These are phyloP conservation scores for Cladorrhinum samala DNA, from an alignment of 495 filamentous ascomycete genomes.

Conservation along the genomic window DNA sequence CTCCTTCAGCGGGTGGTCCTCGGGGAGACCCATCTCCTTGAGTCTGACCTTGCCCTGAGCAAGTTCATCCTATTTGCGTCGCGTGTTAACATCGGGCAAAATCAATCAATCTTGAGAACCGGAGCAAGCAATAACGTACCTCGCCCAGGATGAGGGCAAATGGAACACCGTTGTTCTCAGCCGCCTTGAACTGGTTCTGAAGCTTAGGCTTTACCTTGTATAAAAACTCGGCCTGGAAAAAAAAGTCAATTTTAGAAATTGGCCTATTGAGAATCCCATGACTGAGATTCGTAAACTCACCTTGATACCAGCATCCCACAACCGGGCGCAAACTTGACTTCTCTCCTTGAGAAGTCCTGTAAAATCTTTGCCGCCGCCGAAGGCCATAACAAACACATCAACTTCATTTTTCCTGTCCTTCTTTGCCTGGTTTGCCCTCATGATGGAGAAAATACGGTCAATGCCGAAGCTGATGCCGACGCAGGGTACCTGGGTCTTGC, in stretches of 20 bases:
- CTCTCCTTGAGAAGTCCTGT: slow-evolving; percentile 74
- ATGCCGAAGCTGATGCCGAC: slow-evolving; percentile 94
- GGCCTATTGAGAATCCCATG: background rate
- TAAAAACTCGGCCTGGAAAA: slow-evolving; percentile 70
- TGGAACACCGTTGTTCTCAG: slow-evolving; percentile 57
- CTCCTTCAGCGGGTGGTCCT: slow-evolving; percentile 81
- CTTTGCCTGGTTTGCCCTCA: slow-evolving; percentile 64
- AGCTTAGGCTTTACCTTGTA: slow-evolving; percentile 78
- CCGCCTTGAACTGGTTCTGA: slow-evolving; percentile 72
- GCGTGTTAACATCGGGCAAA: too few species aligned
- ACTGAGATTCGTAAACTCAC: slow-evolving; percentile 24
- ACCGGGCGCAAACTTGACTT: slow-evolving; percentile 62
- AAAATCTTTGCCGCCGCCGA: slow-evolving; percentile 81
- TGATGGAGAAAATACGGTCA: slow-evolving; percentile 91
- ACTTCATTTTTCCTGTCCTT: slow-evolving; percentile 61
- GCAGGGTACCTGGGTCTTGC: slow-evolving; percentile 78
- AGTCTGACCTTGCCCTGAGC: slow-evolving; percentile 69
- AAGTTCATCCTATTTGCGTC: slow-evolving; percentile 57
- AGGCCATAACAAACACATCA: slow-evolving; percentile 87
- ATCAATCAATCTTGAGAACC: too few species aligned
- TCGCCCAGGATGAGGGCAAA: slow-evolving; percentile 78
- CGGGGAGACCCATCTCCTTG: slow-evolving; percentile 74
- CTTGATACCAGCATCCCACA: slow-evolving; percentile 80
- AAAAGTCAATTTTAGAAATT: background rate
- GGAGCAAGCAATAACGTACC: too few species aligned